phyloP scores from a whole-genome alignment of 2,329 filamentous ascomycete genomes.

The Sclerotinia minor region DNA sequence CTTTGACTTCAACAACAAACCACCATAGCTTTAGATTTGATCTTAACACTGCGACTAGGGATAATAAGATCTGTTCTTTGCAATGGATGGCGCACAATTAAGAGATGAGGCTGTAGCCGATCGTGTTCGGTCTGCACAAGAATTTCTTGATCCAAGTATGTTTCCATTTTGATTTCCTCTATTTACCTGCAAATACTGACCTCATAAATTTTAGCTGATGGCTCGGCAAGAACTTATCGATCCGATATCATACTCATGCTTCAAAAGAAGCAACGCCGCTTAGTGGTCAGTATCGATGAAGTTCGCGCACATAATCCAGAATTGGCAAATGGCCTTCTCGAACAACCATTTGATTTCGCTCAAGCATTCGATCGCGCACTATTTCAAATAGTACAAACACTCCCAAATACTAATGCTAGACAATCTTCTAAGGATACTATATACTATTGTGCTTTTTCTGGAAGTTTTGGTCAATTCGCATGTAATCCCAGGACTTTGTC shows the following conservation, averaged over 20 bases:
- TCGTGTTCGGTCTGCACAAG: constrained; percentile 81
- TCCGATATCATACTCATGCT: constrained; percentile 82
- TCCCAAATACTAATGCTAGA: constrained; percentile 72
- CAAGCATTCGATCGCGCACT: constrained; percentile 88
- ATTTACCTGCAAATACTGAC: constrained; percentile 32
- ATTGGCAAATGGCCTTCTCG: constrained; percentile 75
- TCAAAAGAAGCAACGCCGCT: constrained; percentile 63
- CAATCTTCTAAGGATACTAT: constrained; percentile 76
- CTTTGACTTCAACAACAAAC: constrained; percentile 5
- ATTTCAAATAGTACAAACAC: constrained; percentile 80
- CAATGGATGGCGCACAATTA: constrained; percentile 70
- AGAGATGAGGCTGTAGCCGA: constrained; percentile 82
- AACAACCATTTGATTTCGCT: constrained; percentile 83
- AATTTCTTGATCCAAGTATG: constrained; percentile 92
- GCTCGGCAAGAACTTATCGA: constrained; percentile 66
- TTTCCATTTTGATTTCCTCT: constrained; percentile 27
- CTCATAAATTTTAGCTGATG: constrained; percentile 31
- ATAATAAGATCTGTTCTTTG: constrained; percentile 6
- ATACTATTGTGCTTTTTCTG: constrained; percentile 97
- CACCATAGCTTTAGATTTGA: neutral
- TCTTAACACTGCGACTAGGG: neutral
- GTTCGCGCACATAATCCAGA: constrained; percentile 84
- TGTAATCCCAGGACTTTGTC: constrained; percentile 93
- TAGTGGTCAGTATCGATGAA: constrained; percentile 81
- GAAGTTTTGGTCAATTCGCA: constrained; percentile 90